These are phyloP conservation scores for Chytridiales sp. DNA, from an alignment of 371 early-diverging fungal genomes.

Conservation along the genomic window DNA sequence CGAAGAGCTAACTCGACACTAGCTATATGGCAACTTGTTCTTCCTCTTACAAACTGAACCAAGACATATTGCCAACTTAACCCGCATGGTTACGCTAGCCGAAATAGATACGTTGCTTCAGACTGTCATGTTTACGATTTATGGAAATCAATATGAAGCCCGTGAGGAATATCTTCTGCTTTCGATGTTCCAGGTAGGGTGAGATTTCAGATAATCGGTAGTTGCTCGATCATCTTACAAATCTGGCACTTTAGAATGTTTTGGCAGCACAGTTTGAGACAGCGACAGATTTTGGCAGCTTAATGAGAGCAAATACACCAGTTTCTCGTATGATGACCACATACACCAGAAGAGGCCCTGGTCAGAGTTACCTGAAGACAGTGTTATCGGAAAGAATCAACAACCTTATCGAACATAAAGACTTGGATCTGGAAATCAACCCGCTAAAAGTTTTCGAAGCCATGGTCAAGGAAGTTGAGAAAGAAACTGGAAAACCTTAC, in stretches of 20 bases:
- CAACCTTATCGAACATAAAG: constrained; percentile 69
- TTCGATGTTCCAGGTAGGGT: constrained; percentile 89
- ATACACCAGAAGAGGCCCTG: constrained; percentile 87
- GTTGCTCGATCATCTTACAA: no score
- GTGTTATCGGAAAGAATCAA: constrained; percentile 82
- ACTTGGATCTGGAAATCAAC: constrained; percentile 84
- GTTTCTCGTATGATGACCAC: constrained; percentile 96
- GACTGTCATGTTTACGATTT: constrained; percentile 94
- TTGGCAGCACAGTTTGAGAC: constrained; percentile 87
- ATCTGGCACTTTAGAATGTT: constrained; percentile 59
- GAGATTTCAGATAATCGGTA: no score
- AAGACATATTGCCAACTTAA: constrained; percentile 82
- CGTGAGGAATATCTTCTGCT: constrained; percentile 92
- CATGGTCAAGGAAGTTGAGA: constrained; percentile 73
- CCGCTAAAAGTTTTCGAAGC: constrained; percentile 88
- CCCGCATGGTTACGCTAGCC: constrained; percentile 76
- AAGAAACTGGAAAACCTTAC: constrained; percentile 53
- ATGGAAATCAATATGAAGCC: constrained; percentile 94
- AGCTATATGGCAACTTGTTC: constrained; percentile 86
- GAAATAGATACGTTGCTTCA: constrained; percentile 93
- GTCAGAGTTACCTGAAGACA: constrained; percentile 88
- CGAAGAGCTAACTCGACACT: no score
- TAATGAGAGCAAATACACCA: constrained; percentile 92
- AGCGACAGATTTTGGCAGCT: constrained; percentile 79
- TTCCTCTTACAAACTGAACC: constrained; percentile 92